Base-by-base conservation (phyloP, 768 basidiomycete species). In the Amanita rimosa region DNA sequence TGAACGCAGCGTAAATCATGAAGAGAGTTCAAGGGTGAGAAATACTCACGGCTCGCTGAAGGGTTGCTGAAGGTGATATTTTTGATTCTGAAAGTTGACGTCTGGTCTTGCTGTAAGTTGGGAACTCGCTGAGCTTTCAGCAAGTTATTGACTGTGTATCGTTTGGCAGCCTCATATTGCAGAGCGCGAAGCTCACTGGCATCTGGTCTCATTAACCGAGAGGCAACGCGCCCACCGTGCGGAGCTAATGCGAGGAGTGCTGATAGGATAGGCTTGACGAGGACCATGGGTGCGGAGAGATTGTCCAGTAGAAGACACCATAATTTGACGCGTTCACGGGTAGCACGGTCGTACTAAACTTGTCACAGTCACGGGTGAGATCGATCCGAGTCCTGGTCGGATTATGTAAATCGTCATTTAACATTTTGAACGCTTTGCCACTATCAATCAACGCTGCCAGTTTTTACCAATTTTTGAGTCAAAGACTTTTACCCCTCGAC, bases 61-160 rank as follows among this genome's bases (percentile, higher is more conserved):
- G 82, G 81, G 54, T 85, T 83, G 10, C 70, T 64, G 62, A 87
- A 87, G 0, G 81, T 84, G 55, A 86, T 81, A 53, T 83, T 83
- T 60, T 81, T 68, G 52, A 33, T 55, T 54, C 49, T 50, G 45
- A 44, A 49, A 44, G 51, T 9, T n/a, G 34, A 21, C 14, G 6
- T 17, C 6, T 37, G n/a, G n/a, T 16, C 16, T 17, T 37, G 36
- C 36, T 31, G 31, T 13, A 31, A 13, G 31, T 29, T 10, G 3
- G 27, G 27, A 9, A 29, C 27, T 29, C 37, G 22, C 33, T 39
- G 41, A 5, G 19, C 17, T 24, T 10, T 49, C n/a, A 24, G 8
- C 52, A 50, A 42, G 56, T 50, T 22, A 39, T 52, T 19, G 46
- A 50, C 46, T 16, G 58, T 50, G 53, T 62, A 74, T 37, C 70